Evolutionary conservation across 441 rosid genomes (phyloP).

Genomic region (Metrosideros polymorpha): DNA sequence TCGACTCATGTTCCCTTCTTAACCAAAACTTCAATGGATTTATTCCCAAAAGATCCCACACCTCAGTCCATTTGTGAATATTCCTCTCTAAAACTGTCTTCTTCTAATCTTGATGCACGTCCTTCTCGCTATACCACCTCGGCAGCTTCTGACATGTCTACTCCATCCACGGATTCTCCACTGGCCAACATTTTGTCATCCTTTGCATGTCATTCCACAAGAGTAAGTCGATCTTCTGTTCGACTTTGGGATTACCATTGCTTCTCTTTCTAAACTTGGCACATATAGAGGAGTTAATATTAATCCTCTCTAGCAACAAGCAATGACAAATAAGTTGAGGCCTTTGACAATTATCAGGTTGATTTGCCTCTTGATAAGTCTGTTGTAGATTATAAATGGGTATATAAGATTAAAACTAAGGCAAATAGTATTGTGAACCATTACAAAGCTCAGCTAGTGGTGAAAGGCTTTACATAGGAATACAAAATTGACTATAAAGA

Average conservation of each 20-base stretch:
- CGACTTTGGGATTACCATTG: not conserved
- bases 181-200: rapidly evolving
- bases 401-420: not conserved
- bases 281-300: not conserved
- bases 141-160: not conserved
- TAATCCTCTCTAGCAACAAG: not conserved
- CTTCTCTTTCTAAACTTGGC: not conserved
- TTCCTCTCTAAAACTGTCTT: not conserved
- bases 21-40: not conserved
- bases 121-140: not conserved
- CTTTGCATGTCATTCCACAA: not conserved
- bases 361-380: not conserved
- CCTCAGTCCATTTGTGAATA: not conserved
- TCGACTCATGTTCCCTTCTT: not conserved
- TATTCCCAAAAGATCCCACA: not conserved
- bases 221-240: not conserved
- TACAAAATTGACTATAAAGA: not conserved
- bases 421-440: not conserved
- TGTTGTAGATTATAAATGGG: not conserved
- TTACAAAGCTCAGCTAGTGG: not conserved
- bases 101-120: not conserved
- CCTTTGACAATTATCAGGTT: not conserved
- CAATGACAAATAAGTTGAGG: not conserved
- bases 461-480: not conserved
- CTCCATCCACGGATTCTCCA: not conserved